Conservation (phyloP, 768 basidiomycete species). For the Lanmaoa rubissima region DNA sequence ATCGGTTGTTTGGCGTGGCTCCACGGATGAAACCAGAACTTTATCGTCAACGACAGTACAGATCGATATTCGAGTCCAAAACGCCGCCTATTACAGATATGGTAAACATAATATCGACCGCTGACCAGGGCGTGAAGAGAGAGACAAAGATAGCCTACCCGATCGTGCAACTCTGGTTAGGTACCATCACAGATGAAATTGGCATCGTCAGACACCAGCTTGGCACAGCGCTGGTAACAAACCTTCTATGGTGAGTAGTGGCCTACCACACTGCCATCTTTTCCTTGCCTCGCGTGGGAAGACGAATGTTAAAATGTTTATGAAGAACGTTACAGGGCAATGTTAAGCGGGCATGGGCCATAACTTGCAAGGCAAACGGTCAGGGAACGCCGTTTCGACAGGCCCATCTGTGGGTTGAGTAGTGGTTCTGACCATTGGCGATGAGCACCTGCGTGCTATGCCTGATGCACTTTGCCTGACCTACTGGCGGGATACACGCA, state of each 20-base stretch:
- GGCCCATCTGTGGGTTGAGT: too few relatives aligned
- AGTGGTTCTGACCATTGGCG: too few relatives aligned
- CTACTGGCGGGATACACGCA: background rate
- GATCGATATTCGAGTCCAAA: background rate
- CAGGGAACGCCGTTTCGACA: background rate
- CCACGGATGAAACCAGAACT: background rate
- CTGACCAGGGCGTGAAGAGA: background rate
- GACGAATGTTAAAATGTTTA: background rate
- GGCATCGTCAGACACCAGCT: background rate
- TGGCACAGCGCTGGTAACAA: background rate
- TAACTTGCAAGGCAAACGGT: background rate
- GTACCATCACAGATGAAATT: background rate
- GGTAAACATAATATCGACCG: background rate
- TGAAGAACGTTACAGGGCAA: background rate
- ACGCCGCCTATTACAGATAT: background rate
- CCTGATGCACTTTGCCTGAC: background rate
- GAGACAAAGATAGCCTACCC: background rate
- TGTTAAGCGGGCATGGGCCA: background rate
- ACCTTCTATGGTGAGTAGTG: background rate
- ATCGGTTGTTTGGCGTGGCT: too few relatives aligned
- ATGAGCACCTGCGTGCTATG: background rate
- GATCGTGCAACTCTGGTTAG: background rate
- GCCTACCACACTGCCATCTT: conserved; percentile 1
- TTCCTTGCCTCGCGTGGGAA: conserved; percentile 5
- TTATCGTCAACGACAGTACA: background rate